Base-by-base conservation (phyloP, 768 basidiomycete genomes). In the Xerocomellus intermedius region DNA sequence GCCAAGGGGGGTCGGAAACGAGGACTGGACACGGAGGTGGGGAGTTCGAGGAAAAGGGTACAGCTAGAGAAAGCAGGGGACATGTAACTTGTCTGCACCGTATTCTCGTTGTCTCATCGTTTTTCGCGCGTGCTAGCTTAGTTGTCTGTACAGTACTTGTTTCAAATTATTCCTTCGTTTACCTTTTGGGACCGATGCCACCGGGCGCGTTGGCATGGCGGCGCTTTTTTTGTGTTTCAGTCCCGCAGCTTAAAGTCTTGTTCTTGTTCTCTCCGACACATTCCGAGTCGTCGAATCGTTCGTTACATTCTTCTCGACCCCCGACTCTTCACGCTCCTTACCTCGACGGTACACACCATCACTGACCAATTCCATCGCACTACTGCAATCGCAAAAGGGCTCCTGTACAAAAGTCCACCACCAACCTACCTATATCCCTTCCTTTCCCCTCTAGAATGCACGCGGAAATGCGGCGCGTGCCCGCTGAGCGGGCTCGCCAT, bases 1-100 rank as follows among this genome's bases (percentile, higher is more conserved):
- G 97, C 96, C 17, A 97, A 93, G 80, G 86, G 87, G 22, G 96
- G 94, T n/a, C 85, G 86, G 72, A 96, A 96, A 76, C 78, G 94
- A 58, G 91, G 91, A 14, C 65, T 94, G 67, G 91, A 94, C 66
- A 86, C 86, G 48, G 81, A 82, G 50, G 86, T 78, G 80, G 89
- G 70, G 77, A 74, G 81, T 21, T 79, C 87, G 44, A 79, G 87
- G 52, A 89, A 89, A 68, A 78, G 86, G 48, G 82, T 82, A 52
- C 88, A 88, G 57, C 70, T 89, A 30, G 82, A 89, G 62, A 81
- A 77, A 64, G 86, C 87, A 2, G 65, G 70, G n/a, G 77, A 79
- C 38, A 59, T 69, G 50, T 80, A 76, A 50, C 67, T 36, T 38
- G 30, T 48, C 24, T 51, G 17, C 13, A 13, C 9, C 10, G 17